Base-by-base conservation (phyloP, 1,284 basidiomycete species). In the Albatrellus sp. region DNA sequence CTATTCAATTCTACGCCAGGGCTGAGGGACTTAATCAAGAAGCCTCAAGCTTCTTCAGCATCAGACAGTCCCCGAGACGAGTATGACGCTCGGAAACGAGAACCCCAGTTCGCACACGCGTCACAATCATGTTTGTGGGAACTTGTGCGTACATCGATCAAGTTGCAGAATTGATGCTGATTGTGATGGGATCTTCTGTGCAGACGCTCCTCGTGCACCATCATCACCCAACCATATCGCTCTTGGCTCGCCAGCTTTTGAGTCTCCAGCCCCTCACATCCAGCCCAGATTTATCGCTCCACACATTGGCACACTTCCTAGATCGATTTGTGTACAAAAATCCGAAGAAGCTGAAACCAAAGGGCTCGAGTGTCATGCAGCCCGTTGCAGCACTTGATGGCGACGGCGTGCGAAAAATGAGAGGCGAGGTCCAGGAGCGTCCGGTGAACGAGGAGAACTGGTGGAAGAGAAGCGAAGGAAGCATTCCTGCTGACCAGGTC, bases 321-420 rank as follows among this genome's bases (percentile, higher is more conserved):
- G 60, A 64, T 53, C 69, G 77, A 20, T 84, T 86, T 63, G 88
- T 98, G 28, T 98, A 92, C 70, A 90, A 92, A 59, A 98, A 98
- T 60, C 86, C 93, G 2, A 98, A 98, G 69, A 90, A 93, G 64
- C 58, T 62, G 0, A 78, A 73, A 37, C 64, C 77, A 3, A 86
- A 83, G 52, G 87, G 91, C 17, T 73, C 80, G 2, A 89, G 85
- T 48, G 86, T 88, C 50, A 98, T 98, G 96, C 96, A 99, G 65
- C 92, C 92, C n/a, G 78, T 81, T 6, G 83, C 75, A 38, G 60
- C 63, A 2, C 49, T 69, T 13, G 78, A 79, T n/a, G 75, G 77
- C 3, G 67, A 67, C 37, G 74, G 66, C 46, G 83, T 96, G 16
- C 80, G 85, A 52, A 67, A 86, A 45, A 60, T 82, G 51, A 83